Base-by-base conservation (phyloP, 2,329 filamentous ascomycete species). In the Arthroderma sp. region DNA sequence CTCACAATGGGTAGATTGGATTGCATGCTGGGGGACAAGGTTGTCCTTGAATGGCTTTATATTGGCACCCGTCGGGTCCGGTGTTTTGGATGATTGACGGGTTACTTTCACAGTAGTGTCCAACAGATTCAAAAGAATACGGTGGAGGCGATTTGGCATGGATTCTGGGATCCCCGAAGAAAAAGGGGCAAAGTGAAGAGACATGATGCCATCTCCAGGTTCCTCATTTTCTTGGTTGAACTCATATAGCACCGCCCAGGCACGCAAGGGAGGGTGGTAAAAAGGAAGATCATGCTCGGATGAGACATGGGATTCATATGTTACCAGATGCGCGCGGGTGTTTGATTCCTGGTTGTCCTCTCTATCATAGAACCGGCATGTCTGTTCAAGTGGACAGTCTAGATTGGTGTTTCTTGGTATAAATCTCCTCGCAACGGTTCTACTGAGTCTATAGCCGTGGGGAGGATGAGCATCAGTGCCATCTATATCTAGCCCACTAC, bases 21-120 rank as follows among this genome's bases (percentile, higher is more conserved):
- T 80, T 0, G 70, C 66, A 42, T 80, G 75, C 55, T 88, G 86
- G 0, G 86, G 77, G 6, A 96, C 72, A 29, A 96, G 66, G 15
- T 80, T 70, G 60, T 96, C 88, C 63, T 94, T 88, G 0, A 89
- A 84, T 43, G 84, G 76, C 59, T 94, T 94, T 49, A 80, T 50
- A 71, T 62, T 93, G 85, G 57, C 64, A 27, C 77, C 77, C 29
- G 48, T 46, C 6, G 53, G 40, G 22, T 44, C 45, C 30, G 52
- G 49, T 5, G 50, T 44, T 4, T 55, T 48, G 6, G 51, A 51
- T 5, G 56, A 52, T 30, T 48, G 50, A 22, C 55, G 53, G 33
- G 60, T 55, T 4, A 65, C 59, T 4, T 64, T 60, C 29, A 66
- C 54, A 22, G 66, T 60, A 3, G 60, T 65, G 8, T 58, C 56